Conservation (phyloP, 1,139 yeast species). For the Lodderomyces theae region DNA sequence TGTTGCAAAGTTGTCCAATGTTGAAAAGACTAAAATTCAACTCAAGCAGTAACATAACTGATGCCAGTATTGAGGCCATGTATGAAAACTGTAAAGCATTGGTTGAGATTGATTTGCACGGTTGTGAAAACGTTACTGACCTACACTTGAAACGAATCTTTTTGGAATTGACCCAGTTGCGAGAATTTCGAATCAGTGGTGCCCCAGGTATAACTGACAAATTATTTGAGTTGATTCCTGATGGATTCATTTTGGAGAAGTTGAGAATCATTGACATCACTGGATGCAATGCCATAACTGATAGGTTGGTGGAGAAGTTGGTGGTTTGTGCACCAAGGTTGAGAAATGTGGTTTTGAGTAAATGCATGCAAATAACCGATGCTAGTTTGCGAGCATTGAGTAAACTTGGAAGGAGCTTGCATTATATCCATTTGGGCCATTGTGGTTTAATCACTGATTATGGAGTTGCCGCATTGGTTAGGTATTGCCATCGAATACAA, state of each 20-base stretch:
- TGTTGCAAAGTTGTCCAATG: constrained; percentile 66
- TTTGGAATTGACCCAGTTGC: constrained; percentile 59
- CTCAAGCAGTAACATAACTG: constrained; percentile 66
- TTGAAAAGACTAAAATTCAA: constrained; percentile 81
- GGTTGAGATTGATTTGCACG: constrained; percentile 88
- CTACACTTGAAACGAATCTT: constrained; percentile 59
- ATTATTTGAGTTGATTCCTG: constrained; percentile 49
- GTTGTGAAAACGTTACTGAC: constrained; percentile 75
- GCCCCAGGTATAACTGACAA: constrained; percentile 69
- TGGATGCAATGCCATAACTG: constrained; percentile 79
- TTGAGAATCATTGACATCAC: constrained; percentile 83
- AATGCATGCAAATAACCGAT: constrained; percentile 87
- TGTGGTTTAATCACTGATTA: constrained; percentile 87
- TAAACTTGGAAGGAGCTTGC: constrained; percentile 74
- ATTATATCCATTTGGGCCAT: constrained; percentile 91
- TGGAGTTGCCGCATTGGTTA: constrained; percentile 74
- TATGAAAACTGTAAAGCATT: constrained; percentile 70
- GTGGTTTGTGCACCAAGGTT: constrained; percentile 79
- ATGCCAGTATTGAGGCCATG: constrained; percentile 61
- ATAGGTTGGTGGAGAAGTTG: constrained; percentile 69
- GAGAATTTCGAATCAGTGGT: constrained; percentile 81
- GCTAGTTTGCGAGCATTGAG: constrained; percentile 71
- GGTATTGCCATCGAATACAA: constrained; percentile 80
- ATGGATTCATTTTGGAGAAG: constrained; percentile 42
- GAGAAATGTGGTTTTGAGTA: constrained; percentile 84